These are phyloP conservation scores for Silene coronaria DNA, from an alignment of 179 eudicot genomes.

Conservation along the genomic window DNA sequence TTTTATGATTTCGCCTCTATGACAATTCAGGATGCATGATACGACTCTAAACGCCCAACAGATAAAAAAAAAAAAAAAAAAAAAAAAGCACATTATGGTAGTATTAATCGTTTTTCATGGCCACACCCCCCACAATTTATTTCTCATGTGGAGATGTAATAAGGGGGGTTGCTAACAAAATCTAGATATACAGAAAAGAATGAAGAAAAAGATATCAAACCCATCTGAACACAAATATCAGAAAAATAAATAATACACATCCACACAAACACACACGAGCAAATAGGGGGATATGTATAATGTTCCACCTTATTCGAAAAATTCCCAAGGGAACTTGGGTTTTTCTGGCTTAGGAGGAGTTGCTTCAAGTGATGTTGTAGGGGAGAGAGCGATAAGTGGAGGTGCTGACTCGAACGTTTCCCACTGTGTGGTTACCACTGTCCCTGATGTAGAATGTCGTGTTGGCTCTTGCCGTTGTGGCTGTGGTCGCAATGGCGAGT, in stretches of 20 bases:
- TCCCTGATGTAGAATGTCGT: slow-evolving; percentile 34
- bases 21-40: slow-evolving; percentile 10
- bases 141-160: slow-evolving; percentile 27
- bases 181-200: slow-evolving; percentile 72
- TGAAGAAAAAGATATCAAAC: slow-evolving; percentile 44
- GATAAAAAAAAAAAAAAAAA: slow-evolving; percentile 16
- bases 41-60: slow-evolving; percentile 7
- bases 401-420: slow-evolving; percentile 60
- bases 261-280: slow-evolving; percentile 42
- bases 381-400: slow-evolving; percentile 30
- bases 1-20: slow-evolving; percentile 8
- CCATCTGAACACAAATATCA: slow-evolving; percentile 32
- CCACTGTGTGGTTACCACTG: slow-evolving; percentile 82
- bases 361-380: slow-evolving; percentile 26
- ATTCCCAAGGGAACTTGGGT: slow-evolving; percentile 61
- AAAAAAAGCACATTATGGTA: slow-evolving; percentile 25
- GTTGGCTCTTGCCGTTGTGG: slow-evolving; percentile 28
- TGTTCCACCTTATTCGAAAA: slow-evolving; percentile 40
- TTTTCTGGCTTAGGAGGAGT: slow-evolving; percentile 24
- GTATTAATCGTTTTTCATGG: slow-evolving; percentile 28
- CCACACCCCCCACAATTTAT: slow-evolving; percentile 32
- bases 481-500: slow-evolving; percentile 29
- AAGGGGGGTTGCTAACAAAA: slow-evolving; percentile 36
- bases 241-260: slow-evolving; percentile 33
- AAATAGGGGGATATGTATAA: slow-evolving; percentile 30